Evolutionary conservation across 1,284 basidiomycete genomes (phyloP).

Genomic region (Trametes polyzona): DNA sequence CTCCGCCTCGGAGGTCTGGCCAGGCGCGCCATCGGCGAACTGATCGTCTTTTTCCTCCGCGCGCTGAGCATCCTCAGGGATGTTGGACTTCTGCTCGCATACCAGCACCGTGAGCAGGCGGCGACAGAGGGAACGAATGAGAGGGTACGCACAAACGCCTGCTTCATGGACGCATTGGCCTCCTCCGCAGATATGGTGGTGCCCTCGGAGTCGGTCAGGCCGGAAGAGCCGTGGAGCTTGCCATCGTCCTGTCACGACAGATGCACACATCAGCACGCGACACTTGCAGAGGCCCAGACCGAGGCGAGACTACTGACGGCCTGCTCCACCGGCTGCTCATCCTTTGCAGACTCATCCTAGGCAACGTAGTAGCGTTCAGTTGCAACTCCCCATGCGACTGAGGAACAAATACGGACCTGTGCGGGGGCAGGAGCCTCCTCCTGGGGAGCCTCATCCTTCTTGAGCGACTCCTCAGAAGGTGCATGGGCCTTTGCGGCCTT

Average conservation of each 20-base stretch:
- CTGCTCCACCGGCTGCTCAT: constrained; percentile 19
- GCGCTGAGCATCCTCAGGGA: constrained; percentile 25
- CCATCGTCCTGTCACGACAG: background rate
- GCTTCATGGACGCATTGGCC: constrained; percentile 39
- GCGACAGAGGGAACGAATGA: background rate
- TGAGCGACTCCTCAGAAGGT: background rate
- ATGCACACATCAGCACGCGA: constrained; percentile 3
- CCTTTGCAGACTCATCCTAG: constrained; percentile 20
- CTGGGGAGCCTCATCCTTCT: background rate
- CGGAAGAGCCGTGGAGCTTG: constrained; percentile 15
- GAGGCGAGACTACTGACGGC: background rate
- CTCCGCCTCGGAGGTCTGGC: constrained; percentile 26
- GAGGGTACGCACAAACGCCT: constrained; percentile 35
- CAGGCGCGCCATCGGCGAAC: constrained; percentile 23
- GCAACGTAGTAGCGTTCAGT: background rate
- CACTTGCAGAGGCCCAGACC: background rate
- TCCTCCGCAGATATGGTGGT: constrained; percentile 38
- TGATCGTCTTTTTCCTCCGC: constrained; percentile 23
- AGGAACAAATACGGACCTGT: background rate
- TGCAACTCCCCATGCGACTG: too few relatives aligned
- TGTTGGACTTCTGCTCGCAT: constrained; percentile 20
- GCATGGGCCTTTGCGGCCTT: constrained; percentile 7
- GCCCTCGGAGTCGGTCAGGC: constrained; percentile 38
- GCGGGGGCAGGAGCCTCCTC: constrained; percentile 10
- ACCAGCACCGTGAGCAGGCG: background rate